These are phyloP conservation scores for Neonectria sp. DNA, from an alignment of 2,329 filamentous ascomycete species.

Conservation along the genomic window DNA sequence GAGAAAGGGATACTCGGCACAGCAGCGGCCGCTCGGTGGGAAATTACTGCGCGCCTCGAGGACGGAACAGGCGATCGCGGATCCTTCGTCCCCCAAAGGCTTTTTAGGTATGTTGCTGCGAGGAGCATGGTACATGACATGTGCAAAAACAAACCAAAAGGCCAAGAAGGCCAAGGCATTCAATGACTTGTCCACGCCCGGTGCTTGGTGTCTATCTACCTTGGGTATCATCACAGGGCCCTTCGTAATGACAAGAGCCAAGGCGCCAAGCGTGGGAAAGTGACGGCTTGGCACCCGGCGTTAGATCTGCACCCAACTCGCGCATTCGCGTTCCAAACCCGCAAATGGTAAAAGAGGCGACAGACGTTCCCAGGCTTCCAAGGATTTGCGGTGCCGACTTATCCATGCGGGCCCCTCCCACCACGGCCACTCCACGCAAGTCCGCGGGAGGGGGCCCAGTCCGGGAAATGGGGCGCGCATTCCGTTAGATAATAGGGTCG, in stretches of 20 bases:
- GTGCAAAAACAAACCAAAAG: background rate
- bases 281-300: slow-evolving; percentile 31
- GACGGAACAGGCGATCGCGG: slow-evolving; percentile 3
- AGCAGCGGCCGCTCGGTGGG: slow-evolving; percentile 21
- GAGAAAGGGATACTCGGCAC: slow-evolving; percentile 25
- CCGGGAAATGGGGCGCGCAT: slow-evolving; percentile 45
- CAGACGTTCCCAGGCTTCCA: slow-evolving; percentile 11
- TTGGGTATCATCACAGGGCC: too few relatives aligned
- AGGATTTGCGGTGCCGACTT: slow-evolving; percentile 45
- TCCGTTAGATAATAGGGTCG: slow-evolving; percentile 48
- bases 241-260: slow-evolving; percentile 3
- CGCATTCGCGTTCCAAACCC: slow-evolving; percentile 25
- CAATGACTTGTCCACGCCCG: too few relatives aligned
- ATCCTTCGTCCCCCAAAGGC: background rate
- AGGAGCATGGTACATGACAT: too few relatives aligned
- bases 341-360: slow-evolving; percentile 22
- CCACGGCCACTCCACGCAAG: background rate
- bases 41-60: slow-evolving; percentile 22
- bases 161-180: slow-evolving; percentile 17
- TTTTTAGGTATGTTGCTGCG: too few relatives aligned
- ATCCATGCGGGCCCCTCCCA: slow-evolving; percentile 41
- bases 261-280: slow-evolving; percentile 3
- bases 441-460: slow-evolving; percentile 11
- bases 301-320: slow-evolving; percentile 25
- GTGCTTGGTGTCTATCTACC: too few relatives aligned